These are phyloP conservation scores for Leavenworthia alabamica DNA, from an alignment of 345 rosid genomes.

Conservation along the genomic window DNA sequence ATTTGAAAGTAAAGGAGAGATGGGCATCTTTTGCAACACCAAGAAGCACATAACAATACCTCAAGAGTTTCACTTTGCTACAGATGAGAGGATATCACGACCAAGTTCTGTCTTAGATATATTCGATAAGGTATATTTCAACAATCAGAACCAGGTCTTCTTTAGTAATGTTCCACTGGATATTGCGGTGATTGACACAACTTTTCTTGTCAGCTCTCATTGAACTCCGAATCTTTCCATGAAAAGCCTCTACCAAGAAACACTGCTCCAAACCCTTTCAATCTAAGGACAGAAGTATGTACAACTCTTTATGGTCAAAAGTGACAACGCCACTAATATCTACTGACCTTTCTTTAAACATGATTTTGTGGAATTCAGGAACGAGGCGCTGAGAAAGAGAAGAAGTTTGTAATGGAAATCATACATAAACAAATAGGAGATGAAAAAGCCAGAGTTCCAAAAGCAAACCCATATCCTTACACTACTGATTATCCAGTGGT, in stretches of 20 bases:
- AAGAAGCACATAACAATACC: constrained; percentile 78
- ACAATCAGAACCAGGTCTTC: background rate
- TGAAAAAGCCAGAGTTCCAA: constrained; percentile 70
- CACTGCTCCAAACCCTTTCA: constrained; percentile 81
- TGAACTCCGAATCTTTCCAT: constrained; percentile 60
- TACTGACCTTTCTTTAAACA: background rate
- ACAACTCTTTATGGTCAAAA: background rate
- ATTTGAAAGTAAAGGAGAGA: constrained; percentile 90
- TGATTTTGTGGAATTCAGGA: constrained; percentile 44
- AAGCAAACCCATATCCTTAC: constrained; percentile 88
- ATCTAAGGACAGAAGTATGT: constrained; percentile 78
- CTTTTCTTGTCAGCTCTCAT: constrained; percentile 53
- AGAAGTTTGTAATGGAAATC: constrained; percentile 51
- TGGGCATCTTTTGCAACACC: constrained; percentile 67
- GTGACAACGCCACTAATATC: constrained; percentile 4
- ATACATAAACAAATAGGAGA: constrained; percentile 57
- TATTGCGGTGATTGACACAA: constrained; percentile 5
- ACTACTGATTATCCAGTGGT: constrained; percentile 98
- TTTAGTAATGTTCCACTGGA: background rate
- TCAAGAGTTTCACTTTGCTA: constrained; percentile 86
- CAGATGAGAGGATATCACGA: constrained; percentile 74
- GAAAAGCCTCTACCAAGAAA: constrained; percentile 62
- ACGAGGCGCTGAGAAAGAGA: constrained; percentile 89
- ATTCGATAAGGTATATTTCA: constrained; percentile 64
- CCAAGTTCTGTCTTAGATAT: constrained; percentile 52